Conservation (phyloP, 768 basidiomycete genomes). For the Plicaturopsis crispa region DNA sequence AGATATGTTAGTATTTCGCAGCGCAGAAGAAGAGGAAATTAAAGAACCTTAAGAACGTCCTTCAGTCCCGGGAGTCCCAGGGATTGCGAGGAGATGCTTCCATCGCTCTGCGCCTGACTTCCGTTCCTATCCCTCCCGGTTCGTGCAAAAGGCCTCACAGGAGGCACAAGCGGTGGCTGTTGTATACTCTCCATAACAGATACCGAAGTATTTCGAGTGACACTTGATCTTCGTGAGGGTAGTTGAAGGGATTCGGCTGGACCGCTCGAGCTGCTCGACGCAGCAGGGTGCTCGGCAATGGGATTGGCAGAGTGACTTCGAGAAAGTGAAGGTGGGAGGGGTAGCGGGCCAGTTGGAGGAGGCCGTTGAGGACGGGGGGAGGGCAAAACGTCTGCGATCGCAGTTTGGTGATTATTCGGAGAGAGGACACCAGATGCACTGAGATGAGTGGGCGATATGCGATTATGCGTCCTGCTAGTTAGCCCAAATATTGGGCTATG, state of each 20-base stretch:
- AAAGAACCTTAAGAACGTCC: conserved; percentile 61
- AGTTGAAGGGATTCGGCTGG: conserved; percentile 7
- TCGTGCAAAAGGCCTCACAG: conserved; percentile 37
- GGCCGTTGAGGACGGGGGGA: conserved; percentile 13
- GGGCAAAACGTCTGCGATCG: conserved; percentile 21
- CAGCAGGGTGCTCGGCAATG: conserved; percentile 12
- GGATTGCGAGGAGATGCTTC: conserved; percentile 16
- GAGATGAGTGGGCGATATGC: conserved; percentile 13
- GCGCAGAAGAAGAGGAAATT: background rate
- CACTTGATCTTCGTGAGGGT: conserved; percentile 26
- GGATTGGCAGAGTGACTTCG: conserved; percentile 27
- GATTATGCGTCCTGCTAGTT: conserved; percentile 5
- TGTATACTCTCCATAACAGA: conserved; percentile 43
- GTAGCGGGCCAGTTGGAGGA: conserved; percentile 22
- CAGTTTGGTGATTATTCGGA: conserved; percentile 42
- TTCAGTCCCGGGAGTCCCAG: conserved; percentile 53
- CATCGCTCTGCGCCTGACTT: conserved; percentile 36
- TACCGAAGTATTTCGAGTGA: conserved; percentile 44
- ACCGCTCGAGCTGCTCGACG: conserved; percentile 7
- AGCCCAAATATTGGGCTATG: too few species aligned
- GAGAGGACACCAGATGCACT: conserved; percentile 10
- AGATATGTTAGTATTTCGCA: conserved; percentile 3
- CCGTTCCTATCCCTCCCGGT: conserved; percentile 37
- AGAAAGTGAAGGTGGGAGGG: conserved; percentile 17
- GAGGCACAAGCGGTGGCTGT: conserved; percentile 27